phyloP scores from a whole-genome alignment of 164 flowering plant genomes.

The Berberis thunbergii region DNA sequence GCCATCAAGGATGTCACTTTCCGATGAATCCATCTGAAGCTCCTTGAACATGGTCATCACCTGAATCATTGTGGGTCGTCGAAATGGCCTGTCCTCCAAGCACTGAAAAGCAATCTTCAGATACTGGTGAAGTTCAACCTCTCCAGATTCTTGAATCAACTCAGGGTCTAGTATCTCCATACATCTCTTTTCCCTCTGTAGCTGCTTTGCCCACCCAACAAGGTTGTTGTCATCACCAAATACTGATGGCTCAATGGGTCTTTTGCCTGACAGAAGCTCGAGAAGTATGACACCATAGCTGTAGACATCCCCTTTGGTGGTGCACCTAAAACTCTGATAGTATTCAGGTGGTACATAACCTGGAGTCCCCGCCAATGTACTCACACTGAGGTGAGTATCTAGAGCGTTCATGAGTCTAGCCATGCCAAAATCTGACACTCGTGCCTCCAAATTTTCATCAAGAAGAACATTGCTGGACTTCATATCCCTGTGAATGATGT shows the following conservation, averaged over 20 bases:
- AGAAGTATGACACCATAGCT: conserved; percentile 69
- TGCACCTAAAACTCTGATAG: conserved; percentile 45
- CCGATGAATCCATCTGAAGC: conserved; percentile 52
- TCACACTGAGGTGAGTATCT: no score
- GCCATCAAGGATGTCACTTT: conserved; percentile 55
- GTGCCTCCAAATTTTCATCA: no score
- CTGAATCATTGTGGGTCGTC: conserved; percentile 91
- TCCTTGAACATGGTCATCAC: conserved; percentile 92
- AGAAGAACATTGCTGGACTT: no score
- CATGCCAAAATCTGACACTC: no score
- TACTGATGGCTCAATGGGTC: conserved; percentile 57
- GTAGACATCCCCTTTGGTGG: conserved; percentile 79
- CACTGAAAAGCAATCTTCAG: conserved; percentile 68
- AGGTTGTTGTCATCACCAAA: conserved; percentile 88
- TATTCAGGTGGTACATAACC: no score
- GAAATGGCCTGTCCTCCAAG: conserved; percentile 70
- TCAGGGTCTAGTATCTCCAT: conserved; percentile 61
- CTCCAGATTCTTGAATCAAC: conserved; percentile 30
- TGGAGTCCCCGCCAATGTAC: no score
- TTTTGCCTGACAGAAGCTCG: conserved; percentile 78
- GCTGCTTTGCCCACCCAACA: conserved; percentile 89
- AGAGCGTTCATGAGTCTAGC: no score
- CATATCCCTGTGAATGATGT: conserved; percentile 30
- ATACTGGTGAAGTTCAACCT: conserved; percentile 58
- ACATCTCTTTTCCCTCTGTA: conserved; percentile 40